Evolutionary conservation across 257 asterid species (phyloP), one percentile per base, ranked within the genome.

Genomic region (Petrea volubilis): DNA sequence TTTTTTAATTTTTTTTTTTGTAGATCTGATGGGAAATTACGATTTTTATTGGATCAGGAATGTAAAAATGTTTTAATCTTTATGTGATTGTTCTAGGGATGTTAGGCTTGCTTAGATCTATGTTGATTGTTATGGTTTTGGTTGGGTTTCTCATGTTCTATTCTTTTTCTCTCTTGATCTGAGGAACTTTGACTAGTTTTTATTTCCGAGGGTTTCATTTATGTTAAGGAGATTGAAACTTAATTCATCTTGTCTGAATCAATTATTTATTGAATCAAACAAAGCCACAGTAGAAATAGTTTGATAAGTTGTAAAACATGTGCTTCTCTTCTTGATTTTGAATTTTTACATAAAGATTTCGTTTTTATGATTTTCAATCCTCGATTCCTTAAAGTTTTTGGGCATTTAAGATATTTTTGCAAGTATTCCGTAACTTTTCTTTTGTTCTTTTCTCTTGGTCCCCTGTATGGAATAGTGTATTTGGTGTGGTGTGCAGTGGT

Each of bases 1-100:
- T 1, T 58, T 25, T 56, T 31, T 41, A 9, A 8, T 10, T 68
- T 75, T 63, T 29, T 66, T 36, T 51, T 70, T 74, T 81, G 78
- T 87, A 78, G 96, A 87, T 89, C 85, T 74, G 86, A 72, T 73
- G 74, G 46, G 10, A 79, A 80, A 64, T 34, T 77, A 14, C 69
- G 56, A 20, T 41, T 58, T 67, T 72, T 72, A 18, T 77, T 56
- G 60, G 59, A 52, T 77, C 80, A 74, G 88, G 83, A 82, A 79
- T 84, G 85, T 28, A 11, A 65, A 65, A 63, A 24, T n/a, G 6
- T 18, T 27, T 20, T 6, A 21, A 40, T 24, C 38, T 60, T 28
- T 46, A 2, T n/a, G 6, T 40, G 59, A 21, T 62, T 20, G 29
- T 44, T 66, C 20, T 27, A 3, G 23, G 27, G 49, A 9, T 50